phyloP scores from a whole-genome alignment of 305 asterid species.

The Salvia sclarea region DNA sequence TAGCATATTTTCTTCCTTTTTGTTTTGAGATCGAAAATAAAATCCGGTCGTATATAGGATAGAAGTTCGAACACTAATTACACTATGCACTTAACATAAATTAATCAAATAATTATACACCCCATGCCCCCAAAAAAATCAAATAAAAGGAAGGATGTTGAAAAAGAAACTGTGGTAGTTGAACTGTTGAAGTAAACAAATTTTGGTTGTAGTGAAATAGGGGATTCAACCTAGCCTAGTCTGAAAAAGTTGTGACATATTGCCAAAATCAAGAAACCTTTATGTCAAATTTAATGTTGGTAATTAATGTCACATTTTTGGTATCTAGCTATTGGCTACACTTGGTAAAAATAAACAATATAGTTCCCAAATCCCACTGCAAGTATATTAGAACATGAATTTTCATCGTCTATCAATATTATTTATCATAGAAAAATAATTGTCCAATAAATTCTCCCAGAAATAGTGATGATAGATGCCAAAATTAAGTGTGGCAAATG shows the following conservation, averaged over 20 bases:
- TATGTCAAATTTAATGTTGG: slow-evolving; percentile 31
- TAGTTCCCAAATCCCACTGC: slow-evolving; percentile 27
- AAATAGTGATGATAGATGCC: slow-evolving; percentile 31
- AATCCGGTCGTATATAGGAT: too few relatives aligned
- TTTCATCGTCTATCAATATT: too few relatives aligned
- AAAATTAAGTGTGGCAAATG: slow-evolving; percentile 14
- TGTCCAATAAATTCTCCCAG: slow-evolving; percentile 10
- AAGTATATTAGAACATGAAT: not conserved
- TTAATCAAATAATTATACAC: too few relatives aligned
- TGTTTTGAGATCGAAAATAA: too few relatives aligned
- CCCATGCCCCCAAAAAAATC: too few relatives aligned
- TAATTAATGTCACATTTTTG: slow-evolving; percentile 31
- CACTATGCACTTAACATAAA: too few relatives aligned
- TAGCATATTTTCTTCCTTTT: too few relatives aligned
- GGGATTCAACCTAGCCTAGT: slow-evolving; percentile 24
- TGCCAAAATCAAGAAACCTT: slow-evolving; percentile 34
- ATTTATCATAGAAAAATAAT: too few relatives aligned
- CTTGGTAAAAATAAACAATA: not conserved
- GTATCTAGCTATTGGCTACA: slow-evolving; percentile 28
- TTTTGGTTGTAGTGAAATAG: slow-evolving; percentile 9
- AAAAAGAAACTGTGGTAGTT: not conserved
- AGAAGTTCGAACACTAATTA: too few relatives aligned
- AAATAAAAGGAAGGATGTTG: too few relatives aligned
- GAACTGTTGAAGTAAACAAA: slow-evolving; percentile 13
- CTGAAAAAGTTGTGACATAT: slow-evolving; percentile 26